Percentiles rank a stretch among this genome's conserved stretches.
Conservation (phyloP, 495 filamentous ascomycete species). For the Acidiella bohemica region DNA sequence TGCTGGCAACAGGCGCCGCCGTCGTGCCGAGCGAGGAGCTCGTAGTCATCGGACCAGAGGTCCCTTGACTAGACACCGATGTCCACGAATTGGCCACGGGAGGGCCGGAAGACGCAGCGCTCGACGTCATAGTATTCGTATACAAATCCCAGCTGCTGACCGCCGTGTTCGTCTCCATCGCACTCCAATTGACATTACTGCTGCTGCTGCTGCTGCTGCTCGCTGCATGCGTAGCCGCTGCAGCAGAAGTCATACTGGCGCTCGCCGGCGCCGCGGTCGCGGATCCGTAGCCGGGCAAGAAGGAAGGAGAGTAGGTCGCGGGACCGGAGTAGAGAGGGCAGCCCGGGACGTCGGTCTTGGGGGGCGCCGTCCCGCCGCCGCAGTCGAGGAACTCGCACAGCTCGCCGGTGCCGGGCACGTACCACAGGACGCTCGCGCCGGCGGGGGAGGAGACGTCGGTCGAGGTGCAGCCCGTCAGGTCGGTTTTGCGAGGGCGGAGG, state of each 20-base stretch:
- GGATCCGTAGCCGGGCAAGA: constrained; percentile 29
- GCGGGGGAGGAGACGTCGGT: constrained; percentile 25
- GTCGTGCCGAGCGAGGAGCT: too few relatives aligned
- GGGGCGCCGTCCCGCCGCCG: constrained; percentile 48
- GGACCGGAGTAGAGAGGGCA: constrained; percentile 46
- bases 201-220: neutral
- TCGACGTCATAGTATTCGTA: neutral
- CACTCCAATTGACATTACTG: too few relatives aligned
- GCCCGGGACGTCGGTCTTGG: constrained; percentile 46
- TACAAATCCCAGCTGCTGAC: constrained; percentile 9
- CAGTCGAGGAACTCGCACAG: constrained; percentile 50
- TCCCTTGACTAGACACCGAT: too few relatives aligned
- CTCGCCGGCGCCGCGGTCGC: constrained; percentile 2
- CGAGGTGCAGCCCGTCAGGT: constrained; percentile 35
- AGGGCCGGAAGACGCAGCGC: neutral
- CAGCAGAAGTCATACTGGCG: neutral
- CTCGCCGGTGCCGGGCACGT: constrained; percentile 43
- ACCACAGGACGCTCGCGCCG: constrained; percentile 38
- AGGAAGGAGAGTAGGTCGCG: constrained; percentile 38
- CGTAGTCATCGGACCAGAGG: too few relatives aligned
- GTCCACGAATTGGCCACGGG: too few relatives aligned
- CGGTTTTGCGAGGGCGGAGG: too few relatives aligned
- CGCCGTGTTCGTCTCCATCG: constrained; percentile 2
- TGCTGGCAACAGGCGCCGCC: too few relatives aligned
- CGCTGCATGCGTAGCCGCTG: neutral